A percentile compares a stretch with the other conserved stretches of the same genome.
Evolutionary conservation across 2,329 filamentous ascomycete species (phyloP).

Genomic region (Epichloe sibirici): DNA sequence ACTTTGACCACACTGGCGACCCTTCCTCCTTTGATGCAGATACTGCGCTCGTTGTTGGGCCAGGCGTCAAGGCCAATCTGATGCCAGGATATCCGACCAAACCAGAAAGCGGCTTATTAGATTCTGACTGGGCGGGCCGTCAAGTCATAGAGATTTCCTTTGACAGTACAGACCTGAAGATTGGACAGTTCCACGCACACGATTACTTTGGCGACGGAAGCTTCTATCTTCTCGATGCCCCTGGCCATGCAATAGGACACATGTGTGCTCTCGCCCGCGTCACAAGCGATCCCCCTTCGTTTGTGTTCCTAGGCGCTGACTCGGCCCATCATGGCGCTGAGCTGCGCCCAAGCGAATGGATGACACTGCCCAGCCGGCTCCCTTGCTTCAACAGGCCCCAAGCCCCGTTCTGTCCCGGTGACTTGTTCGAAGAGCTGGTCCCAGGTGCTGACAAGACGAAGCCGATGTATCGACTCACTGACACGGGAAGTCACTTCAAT

Average conservation of each 20-base stretch:
- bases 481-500: neutral
- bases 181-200: conserved; percentile 26
- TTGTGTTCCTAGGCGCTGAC: conserved; percentile 13
- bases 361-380: neutral
- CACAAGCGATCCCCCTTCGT: conserved; percentile 8
- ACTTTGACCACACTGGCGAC: conserved; percentile 19
- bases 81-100: conserved; percentile 9
- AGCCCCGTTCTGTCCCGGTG: neutral
- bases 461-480: neutral
- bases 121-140: conserved; percentile 10
- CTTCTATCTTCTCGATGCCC: conserved; percentile 27
- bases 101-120: conserved; percentile 5
- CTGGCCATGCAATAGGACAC: conserved; percentile 12
- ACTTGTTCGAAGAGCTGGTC: neutral
- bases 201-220: conserved; percentile 30
- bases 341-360: neutral
- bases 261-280: conserved; percentile 11
- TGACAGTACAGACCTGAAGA: conserved; percentile 2
- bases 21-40: conserved; percentile 12
- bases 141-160: conserved; percentile 9
- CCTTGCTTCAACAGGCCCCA: neutral
- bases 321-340: conserved; percentile 11
- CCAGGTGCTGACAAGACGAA: neutral
- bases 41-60: conserved; percentile 15
- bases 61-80: conserved; percentile 9